Evolutionary conservation across 768 basidiomycete genomes (phyloP).

Genomic region (Leccinum truebloodii): DNA sequence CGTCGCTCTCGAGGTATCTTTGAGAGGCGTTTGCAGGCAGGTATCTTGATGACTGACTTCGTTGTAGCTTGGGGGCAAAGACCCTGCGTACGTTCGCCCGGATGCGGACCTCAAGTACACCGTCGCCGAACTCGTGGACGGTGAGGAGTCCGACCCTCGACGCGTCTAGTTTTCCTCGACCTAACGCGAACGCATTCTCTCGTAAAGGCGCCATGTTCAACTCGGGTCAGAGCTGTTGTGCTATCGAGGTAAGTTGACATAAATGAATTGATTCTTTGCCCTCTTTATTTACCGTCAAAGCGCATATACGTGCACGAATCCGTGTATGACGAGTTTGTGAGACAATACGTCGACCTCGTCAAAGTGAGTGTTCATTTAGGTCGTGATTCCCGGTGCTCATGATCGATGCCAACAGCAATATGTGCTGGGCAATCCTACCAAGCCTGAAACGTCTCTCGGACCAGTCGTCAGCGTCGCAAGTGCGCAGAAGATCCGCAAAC

Average conservation of each 20-base stretch:
- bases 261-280: not conserved
- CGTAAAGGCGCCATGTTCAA: constrained; percentile 86
- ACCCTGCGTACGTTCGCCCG: constrained; percentile 90
- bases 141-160: constrained; percentile 43
- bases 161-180: not conserved
- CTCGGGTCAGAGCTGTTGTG: constrained; percentile 96
- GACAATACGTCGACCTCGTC: constrained; percentile 67
- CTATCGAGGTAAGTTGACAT: constrained; percentile 65
- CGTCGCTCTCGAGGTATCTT: constrained; percentile 74
- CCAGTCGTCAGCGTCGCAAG: constrained; percentile 91
- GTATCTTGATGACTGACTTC: constrained; percentile 6
- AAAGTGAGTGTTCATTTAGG: constrained; percentile 46
- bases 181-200: not conserved
- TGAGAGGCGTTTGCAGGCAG: not conserved
- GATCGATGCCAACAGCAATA: constrained; percentile 51
- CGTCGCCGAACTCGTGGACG: constrained; percentile 86
- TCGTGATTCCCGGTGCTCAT: not conserved
- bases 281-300: constrained; percentile 35
- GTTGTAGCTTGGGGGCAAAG: constrained; percentile 90
- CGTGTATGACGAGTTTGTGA: constrained; percentile 78
- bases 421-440: constrained; percentile 84
- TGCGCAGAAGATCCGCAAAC: constrained; percentile 82
- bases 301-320: constrained; percentile 92
- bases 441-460: constrained; percentile 75
- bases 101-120: constrained; percentile 88